These are phyloP conservation scores for Cordyceps farinosa DNA, from an alignment of 2,329 filamentous ascomycete genomes.

Conservation along the genomic window DNA sequence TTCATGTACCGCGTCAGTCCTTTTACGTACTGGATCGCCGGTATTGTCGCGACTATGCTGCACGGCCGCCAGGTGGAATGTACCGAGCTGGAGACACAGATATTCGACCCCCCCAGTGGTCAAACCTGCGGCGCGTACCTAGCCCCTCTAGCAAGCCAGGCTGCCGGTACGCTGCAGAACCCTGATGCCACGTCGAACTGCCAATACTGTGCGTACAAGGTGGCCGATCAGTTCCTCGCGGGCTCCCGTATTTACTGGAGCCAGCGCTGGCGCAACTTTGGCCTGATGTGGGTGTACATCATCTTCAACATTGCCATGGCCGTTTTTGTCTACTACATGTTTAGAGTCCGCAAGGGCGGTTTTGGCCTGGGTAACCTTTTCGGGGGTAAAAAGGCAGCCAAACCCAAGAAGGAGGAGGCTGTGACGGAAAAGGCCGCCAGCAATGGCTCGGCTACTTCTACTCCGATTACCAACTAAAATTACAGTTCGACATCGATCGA, in stretches of 20 bases:
- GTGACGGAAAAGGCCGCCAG: conserved; percentile 8
- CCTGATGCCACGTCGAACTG: conserved; percentile 53
- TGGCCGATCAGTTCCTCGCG: conserved; percentile 59
- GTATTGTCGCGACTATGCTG: conserved; percentile 64
- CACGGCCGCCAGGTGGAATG: conserved; percentile 52
- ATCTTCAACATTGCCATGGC: conserved; percentile 59
- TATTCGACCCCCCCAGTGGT: conserved; percentile 61
- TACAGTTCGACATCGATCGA: neutral
- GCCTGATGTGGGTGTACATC: conserved; percentile 65
- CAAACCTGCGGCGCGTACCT: conserved; percentile 65
- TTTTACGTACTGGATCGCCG: conserved; percentile 66
- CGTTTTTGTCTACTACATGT: conserved; percentile 59
- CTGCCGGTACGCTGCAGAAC: conserved; percentile 60
- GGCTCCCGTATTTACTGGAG: conserved; percentile 45
- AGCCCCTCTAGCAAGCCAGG: conserved; percentile 46
- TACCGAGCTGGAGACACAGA: conserved; percentile 53
- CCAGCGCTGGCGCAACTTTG: conserved; percentile 66
- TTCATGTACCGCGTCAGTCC: conserved; percentile 71
- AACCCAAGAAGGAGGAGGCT: conserved; percentile 8
- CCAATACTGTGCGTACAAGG: conserved; percentile 61
- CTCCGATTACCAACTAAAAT: neutral
- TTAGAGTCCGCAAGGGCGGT: conserved; percentile 45
- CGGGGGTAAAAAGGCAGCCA: conserved; percentile 9
- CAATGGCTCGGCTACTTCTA: neutral
- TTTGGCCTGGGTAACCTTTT: conserved; percentile 13